Conservation (phyloP, 495 filamentous ascomycete species). For the Aeminium ludgeri region DNA sequence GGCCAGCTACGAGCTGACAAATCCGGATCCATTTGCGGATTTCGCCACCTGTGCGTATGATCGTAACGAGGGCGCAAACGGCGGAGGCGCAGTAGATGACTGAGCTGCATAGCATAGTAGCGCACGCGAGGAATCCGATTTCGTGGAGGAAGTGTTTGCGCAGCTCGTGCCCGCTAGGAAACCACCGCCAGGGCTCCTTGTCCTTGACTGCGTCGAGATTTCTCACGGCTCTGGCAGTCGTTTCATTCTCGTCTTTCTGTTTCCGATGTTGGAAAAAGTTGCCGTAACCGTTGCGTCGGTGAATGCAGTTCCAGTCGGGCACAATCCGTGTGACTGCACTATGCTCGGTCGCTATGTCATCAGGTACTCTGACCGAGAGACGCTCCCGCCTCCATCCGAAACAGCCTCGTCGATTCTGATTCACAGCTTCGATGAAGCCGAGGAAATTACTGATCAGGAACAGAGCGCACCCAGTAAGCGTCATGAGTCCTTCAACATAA, state of each 20-base stretch:
- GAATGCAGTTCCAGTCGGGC: constrained; percentile 18
- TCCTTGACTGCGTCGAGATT: not conserved
- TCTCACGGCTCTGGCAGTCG: too few species aligned
- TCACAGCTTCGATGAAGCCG: constrained; percentile 47
- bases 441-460: constrained; percentile 36
- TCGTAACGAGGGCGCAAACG: constrained; percentile 36
- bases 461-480: not conserved
- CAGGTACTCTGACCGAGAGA: not conserved
- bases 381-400: constrained; percentile 53
- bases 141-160: constrained; percentile 45
- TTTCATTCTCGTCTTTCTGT: too few species aligned
- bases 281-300: constrained; percentile 37
- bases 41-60: constrained; percentile 28
- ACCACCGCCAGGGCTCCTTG: constrained; percentile 36
- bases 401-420: constrained; percentile 43
- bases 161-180: constrained; percentile 38
- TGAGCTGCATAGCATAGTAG: constrained; percentile 42
- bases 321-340: constrained; percentile 1
- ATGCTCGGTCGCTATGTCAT: not conserved
- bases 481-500: constrained; percentile 1
- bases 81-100: constrained; percentile 50
- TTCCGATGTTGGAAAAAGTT: not conserved
- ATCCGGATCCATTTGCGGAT: constrained; percentile 34
- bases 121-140: constrained; percentile 46
- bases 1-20: constrained; percentile 11